Percentiles rank a stretch among this genome's conserved stretches.
Conservation (phyloP, 1,284 basidiomycete species). For the Puccinia novopanici region DNA sequence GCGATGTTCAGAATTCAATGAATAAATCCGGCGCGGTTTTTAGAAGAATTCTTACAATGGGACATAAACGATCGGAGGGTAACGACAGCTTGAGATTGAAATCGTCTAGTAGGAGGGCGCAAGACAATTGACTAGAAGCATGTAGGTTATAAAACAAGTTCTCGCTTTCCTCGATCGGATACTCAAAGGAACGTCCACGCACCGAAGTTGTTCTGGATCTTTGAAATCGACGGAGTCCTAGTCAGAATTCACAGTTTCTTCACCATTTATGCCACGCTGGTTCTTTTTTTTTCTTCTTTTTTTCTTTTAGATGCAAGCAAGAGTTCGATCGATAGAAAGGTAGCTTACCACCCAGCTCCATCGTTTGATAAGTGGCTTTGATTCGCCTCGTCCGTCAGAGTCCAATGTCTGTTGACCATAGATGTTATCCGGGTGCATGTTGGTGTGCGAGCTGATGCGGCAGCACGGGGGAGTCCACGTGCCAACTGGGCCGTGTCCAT, state of each 20-base stretch:
- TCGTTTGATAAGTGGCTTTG: slow-evolving; percentile 62
- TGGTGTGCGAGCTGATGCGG: neutral
- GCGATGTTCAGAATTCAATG: neutral
- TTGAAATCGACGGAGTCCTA: slow-evolving; percentile 70
- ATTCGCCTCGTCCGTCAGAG: slow-evolving; percentile 67
- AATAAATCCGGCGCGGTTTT: neutral
- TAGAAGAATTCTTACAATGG: slow-evolving; percentile 67
- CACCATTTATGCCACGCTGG: neutral
- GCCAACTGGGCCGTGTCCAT: too few species aligned
- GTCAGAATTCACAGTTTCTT: neutral
- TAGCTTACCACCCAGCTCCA: neutral
- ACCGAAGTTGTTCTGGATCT: slow-evolving; percentile 71
- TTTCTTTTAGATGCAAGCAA: neutral
- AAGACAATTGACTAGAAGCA: slow-evolving; percentile 64
- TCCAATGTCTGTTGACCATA: slow-evolving; percentile 64
- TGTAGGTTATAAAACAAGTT: slow-evolving; percentile 57
- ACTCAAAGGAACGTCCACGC: slow-evolving; percentile 35
- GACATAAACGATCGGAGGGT: slow-evolving; percentile 75
- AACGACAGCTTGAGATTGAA: slow-evolving; percentile 69
- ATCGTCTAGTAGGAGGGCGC: slow-evolving; percentile 73
- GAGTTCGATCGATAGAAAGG: neutral
- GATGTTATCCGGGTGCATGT: slow-evolving; percentile 60
- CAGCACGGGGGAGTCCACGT: too few species aligned
- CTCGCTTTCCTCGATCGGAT: slow-evolving; percentile 60
- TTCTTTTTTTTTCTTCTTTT: too few species aligned